Conservation (phyloP, 257 asterid genomes). For the Catharanthus roseus region DNA sequence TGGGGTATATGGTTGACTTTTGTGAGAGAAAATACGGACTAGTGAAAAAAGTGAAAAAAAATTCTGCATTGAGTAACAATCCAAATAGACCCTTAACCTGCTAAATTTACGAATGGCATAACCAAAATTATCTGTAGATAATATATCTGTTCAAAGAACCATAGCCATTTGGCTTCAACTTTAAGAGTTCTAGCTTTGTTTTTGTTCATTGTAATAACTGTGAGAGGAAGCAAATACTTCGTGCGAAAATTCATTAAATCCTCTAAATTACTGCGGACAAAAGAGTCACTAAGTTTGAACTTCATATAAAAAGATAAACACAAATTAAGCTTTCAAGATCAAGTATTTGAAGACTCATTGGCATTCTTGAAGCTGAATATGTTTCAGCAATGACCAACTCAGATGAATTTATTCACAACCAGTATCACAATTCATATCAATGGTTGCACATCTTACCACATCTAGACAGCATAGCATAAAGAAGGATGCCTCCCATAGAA, state of each 20-base stretch:
- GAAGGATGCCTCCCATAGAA: constrained; percentile 96
- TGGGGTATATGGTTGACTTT: no score
- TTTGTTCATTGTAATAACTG: not conserved
- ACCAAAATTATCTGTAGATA: not conserved
- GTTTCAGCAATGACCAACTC: not conserved
- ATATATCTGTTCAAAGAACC: not conserved
- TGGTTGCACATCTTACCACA: constrained; percentile 46
- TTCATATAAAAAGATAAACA: not conserved
- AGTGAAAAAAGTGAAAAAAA: no score
- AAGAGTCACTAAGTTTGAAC: not conserved
- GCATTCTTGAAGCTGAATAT: not conserved
- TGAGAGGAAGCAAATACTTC: not conserved
- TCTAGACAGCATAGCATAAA: constrained; percentile 82
- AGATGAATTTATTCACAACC: not conserved
- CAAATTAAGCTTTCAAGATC: not conserved
- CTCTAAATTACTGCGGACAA: not conserved
- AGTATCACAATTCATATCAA: not conserved
- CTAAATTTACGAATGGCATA: not conserved
- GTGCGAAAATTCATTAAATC: not conserved
- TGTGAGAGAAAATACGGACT: no score
- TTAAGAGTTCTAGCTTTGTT: not conserved
- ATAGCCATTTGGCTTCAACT: not conserved
- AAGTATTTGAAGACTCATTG: not conserved
- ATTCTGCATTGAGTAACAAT: no score
- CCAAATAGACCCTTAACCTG: not conserved